Base-by-base conservation (phyloP, 805 yeast genomes). In the Candida coleopterorum region DNA sequence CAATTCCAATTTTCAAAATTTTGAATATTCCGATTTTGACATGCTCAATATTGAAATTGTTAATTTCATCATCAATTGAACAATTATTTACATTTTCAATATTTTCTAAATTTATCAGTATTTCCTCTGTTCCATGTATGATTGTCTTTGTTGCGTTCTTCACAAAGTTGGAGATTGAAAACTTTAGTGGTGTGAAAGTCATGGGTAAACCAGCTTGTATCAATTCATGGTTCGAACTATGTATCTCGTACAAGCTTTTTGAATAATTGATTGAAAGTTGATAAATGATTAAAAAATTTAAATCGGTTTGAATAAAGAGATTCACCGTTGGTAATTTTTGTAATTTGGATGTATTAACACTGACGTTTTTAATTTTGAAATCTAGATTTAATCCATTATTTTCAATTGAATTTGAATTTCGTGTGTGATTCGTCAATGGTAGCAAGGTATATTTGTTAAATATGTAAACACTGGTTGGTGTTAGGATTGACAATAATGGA, bases 361-460 rank as follows among this genome's bases (percentile, higher is more conserved):
- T 51, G 12, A 56, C 45, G 25, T 56, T 50, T 22, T 71, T 68
- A 1, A 72, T 58, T 24, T 69, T 52, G 7, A 75, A 49, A 17
- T 55, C 48, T 18, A 47, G 31, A 50, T 78, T 77, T 7, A 46
- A 39, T 1, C 85, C 85, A 55, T 69, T 71, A 15, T 56, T 55
- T 18, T 60, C 56, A 11, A 77, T 40, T 3, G 79, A 72, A 15
- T 60, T 58, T 16, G 48, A 47, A 0, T 72, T 55, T 37, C 84
- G 53, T 6, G 61, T 54, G 45, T 75, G 77, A 2, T 65, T 64
- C 8, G 73, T 68, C 4, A 77, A 54, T 1, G 79, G 77, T 6
- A 64, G 41, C 9, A 60, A 44, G 8, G 67, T 60, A 23, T 32
- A 32, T 32, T 56, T 56, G 42, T 68, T 56, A 29, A 58, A 46